A percentile compares a stretch with the other conserved stretches of the same genome.
phyloP scores from a whole-genome alignment of 106 monocot genomes.

The Dioscorea alata region DNA sequence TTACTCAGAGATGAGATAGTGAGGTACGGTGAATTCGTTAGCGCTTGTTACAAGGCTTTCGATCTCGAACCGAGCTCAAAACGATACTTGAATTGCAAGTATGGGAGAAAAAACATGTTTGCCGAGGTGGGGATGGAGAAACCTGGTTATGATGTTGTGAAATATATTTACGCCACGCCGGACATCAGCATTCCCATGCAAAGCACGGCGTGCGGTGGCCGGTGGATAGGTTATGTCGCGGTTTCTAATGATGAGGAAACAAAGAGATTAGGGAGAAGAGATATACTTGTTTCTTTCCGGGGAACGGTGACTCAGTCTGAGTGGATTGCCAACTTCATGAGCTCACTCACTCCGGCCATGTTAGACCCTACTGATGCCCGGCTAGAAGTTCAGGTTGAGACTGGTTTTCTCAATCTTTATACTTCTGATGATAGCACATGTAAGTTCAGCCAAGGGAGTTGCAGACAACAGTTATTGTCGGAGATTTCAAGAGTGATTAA shows the following conservation, averaged over 20 bases:
- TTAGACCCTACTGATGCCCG: constrained; percentile 18
- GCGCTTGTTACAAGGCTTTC: constrained; percentile 36
- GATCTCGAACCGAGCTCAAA: constrained; percentile 22
- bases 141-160: constrained; percentile 25
- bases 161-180: constrained; percentile 31
- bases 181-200: constrained; percentile 9
- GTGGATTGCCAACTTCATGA: constrained; percentile 34
- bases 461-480: constrained; percentile 21
- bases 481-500: constrained; percentile 14
- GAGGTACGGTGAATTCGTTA: constrained; percentile 33
- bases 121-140: neutral
- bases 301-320: constrained; percentile 28
- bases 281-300: constrained; percentile 24
- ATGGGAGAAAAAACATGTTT: constrained; percentile 12
- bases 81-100: constrained; percentile 32
- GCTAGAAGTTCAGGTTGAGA: constrained; percentile 23
- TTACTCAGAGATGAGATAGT: constrained; percentile 26
- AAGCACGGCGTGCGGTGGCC: neutral
- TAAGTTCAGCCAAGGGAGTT: constrained; percentile 24
- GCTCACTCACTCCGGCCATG: constrained; percentile 17
- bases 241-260: neutral
- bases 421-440: constrained; percentile 12
- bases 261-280: constrained; percentile 3
- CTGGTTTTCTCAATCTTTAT: constrained; percentile 26
- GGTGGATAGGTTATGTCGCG: constrained; percentile 12